Evolutionary conservation across 768 basidiomycete species (phyloP), one percentile per base, ranked within the genome.

Genomic region (Sistotremastrum suecicum): DNA sequence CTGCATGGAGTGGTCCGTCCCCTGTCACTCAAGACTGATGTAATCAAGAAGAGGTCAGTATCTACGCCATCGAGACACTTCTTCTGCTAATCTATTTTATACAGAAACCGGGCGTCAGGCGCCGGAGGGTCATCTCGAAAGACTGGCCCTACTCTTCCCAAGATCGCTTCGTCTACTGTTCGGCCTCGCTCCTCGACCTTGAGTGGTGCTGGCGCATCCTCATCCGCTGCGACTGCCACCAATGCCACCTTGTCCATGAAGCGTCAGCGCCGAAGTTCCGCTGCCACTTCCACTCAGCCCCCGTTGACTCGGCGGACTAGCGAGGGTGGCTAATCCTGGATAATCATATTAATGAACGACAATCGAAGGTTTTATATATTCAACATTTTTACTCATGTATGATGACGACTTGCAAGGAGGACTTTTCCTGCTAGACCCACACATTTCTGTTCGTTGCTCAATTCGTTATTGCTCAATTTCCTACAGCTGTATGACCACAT

Each of bases 1-100:
- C 67, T 98, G 36, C 94, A 98, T 56, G 90, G 90, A 41, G 91
- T 97, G 42, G 86, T 91, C 5, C 76, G 94, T 45, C 94, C 94
- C 5, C 67, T 94, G 51, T 92, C 90, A 36, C 73, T 98, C 50
- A 95, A 95, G 73, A 97, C 92, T 38, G 89, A 97, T 60, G 83
- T 92, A 40, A 95, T 94, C 65, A 95, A 97, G 79, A 97, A 95
- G 69, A 71, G 87, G 87, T 87, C 54, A 28, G 66, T 48, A 28
- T 34, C 33, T 44, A 45, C 8, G 57, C 56, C 6, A 9, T n/a
- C 43, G 46, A 43, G 46, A 36, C 32, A 38, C 34, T 38, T 42
- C 9, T 34, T 34, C 34, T 10, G 46, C 54, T 42, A 56, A 42
- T 44, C 37, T 10, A 11, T 42, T 36, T 44, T 44, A 45, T 29